A percentile compares a stretch with the other conserved stretches of the same genome.
phyloP scores from a whole-genome alignment of 2,329 filamentous ascomycete genomes.

The Trichophyton rubrum region DNA sequence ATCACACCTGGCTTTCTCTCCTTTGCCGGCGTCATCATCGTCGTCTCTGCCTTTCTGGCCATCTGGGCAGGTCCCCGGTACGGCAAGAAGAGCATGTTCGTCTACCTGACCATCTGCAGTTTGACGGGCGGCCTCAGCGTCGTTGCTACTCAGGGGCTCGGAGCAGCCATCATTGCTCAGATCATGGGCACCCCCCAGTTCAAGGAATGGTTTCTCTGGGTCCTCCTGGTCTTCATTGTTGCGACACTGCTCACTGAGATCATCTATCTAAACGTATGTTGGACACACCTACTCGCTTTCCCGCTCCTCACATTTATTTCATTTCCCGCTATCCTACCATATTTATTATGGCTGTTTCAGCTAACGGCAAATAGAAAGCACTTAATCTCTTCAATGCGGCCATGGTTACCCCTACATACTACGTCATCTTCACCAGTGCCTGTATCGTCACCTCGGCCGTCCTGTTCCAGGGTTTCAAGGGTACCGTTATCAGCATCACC shows the following conservation, averaged over 20 bases:
- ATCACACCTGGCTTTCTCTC: conserved; percentile 74
- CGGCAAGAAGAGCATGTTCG: conserved; percentile 93
- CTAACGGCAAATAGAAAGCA: conserved; percentile 64
- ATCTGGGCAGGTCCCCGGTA: conserved; percentile 75
- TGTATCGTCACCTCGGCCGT: conserved; percentile 91
- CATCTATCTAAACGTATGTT: conserved; percentile 81
- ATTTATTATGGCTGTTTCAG: conserved; percentile 15
- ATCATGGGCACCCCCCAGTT: conserved; percentile 73
- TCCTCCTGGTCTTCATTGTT: conserved; percentile 81
- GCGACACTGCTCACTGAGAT: conserved; percentile 85
- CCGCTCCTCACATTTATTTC: no score
- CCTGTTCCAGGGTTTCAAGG: conserved; percentile 88
- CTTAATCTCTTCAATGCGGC: conserved; percentile 94
- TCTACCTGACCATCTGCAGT: conserved; percentile 93
- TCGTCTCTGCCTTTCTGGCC: conserved; percentile 59
- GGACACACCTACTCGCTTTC: no score
- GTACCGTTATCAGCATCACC: conserved; percentile 63
- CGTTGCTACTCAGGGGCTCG: conserved; percentile 84
- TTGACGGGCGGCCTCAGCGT: conserved; percentile 88
- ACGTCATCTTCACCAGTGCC: conserved; percentile 93
- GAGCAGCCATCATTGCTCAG: conserved; percentile 81
- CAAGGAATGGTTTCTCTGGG: conserved; percentile 94
- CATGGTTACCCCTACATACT: conserved; percentile 94
- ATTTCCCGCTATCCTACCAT: neutral
- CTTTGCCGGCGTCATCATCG: conserved; percentile 70